Conservation (phyloP, 306 rosid species). For the Abrus pulchellus region DNA sequence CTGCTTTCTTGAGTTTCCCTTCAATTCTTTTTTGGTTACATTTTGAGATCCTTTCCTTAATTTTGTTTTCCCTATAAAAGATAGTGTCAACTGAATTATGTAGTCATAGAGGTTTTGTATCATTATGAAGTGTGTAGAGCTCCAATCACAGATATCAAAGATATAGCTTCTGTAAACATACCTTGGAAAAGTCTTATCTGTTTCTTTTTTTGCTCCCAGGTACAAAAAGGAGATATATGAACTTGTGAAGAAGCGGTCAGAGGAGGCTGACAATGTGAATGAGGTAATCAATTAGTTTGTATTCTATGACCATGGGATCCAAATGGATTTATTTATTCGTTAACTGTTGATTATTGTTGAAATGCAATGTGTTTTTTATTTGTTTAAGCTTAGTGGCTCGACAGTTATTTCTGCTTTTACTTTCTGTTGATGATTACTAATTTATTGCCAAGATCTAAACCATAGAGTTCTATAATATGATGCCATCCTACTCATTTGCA, state of each 20-base stretch:
- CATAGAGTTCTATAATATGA: conserved; percentile 10
- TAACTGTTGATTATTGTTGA: conserved; percentile 33
- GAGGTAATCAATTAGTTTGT: conserved; percentile 68
- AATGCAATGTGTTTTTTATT: conserved; percentile 16
- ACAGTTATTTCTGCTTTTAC: conserved; percentile 21
- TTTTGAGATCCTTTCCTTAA: conserved; percentile 5
- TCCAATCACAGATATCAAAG: neutral
- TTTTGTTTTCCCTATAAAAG: neutral
- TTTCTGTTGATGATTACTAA: conserved; percentile 22
- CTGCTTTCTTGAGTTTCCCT: conserved; percentile 20
- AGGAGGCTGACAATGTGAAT: conserved; percentile 71
- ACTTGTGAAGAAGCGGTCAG: conserved; percentile 77
- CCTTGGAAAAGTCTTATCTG: conserved; percentile 29
- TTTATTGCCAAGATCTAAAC: conserved; percentile 1
- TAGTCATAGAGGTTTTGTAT: conserved; percentile 15
- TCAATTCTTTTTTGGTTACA: conserved; percentile 14
- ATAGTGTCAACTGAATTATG: conserved; percentile 24
- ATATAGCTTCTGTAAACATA: conserved; percentile 27
- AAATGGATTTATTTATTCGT: conserved; percentile 27
- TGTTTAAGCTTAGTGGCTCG: conserved; percentile 18
- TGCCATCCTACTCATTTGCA: conserved; percentile 15
- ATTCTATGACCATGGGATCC: conserved; percentile 21
- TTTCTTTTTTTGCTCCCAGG: conserved; percentile 55
- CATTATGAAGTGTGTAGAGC: conserved; percentile 30
- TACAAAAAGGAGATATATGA: conserved; percentile 85